A percentile compares a stretch with the other conserved stretches of the same genome.
phyloP scores from a whole-genome alignment of 78 protist species.

The Dictyostelium capitatum region DNA sequence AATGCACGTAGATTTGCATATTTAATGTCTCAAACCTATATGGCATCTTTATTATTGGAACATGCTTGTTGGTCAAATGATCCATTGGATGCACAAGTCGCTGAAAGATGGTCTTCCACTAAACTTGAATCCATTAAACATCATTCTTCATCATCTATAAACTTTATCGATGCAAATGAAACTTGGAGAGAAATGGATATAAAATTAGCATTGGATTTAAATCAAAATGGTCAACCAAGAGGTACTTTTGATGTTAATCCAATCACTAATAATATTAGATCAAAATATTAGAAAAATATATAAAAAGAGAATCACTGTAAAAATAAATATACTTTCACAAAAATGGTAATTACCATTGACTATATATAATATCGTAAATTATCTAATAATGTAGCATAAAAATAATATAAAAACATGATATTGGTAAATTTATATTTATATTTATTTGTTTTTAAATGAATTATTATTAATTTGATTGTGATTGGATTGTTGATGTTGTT shows the following conservation, averaged over 20 bases:
- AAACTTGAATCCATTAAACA: constrained; percentile 28
- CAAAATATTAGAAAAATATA: constrained; percentile 78
- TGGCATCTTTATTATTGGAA: constrained; percentile 62
- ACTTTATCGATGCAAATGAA: constrained; percentile 28
- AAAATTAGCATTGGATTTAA: constrained; percentile 42
- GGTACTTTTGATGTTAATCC: constrained; percentile 20
- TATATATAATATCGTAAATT: no score
- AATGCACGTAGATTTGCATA: constrained; percentile 54
- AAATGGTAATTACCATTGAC: no score
- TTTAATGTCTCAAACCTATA: constrained; percentile 42
- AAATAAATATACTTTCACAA: no score
- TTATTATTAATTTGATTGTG: no score
- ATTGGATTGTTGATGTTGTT: no score
- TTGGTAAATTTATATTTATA: no score
- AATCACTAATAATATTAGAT: constrained; percentile 1
- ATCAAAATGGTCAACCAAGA: constrained; percentile 40
- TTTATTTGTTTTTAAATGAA: no score
- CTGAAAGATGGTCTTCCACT: constrained; percentile 48
- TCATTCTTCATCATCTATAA: background rate
- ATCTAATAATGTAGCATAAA: no score
- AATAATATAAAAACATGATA: no score
- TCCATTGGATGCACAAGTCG: constrained; percentile 26
- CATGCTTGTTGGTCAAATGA: constrained; percentile 58
- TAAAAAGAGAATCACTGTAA: no score
- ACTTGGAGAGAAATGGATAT: constrained; percentile 51